Evolutionary conservation across 2,329 filamentous ascomycete genomes (phyloP).

Genomic region (Fusarium sp.): DNA sequence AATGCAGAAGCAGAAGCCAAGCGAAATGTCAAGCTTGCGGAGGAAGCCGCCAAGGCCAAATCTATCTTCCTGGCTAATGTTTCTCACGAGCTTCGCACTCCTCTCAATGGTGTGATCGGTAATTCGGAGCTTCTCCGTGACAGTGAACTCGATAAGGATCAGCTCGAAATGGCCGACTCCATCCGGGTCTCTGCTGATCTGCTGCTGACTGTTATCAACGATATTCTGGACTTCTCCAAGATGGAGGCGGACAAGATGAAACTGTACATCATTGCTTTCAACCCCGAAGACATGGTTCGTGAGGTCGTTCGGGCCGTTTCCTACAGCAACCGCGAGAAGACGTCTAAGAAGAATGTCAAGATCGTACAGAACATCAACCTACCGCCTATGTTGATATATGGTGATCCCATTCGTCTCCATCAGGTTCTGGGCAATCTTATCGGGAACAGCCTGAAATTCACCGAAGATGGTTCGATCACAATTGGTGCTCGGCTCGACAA

Average conservation of each 20-base stretch:
- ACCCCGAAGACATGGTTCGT: slow-evolving; percentile 76
- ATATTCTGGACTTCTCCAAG: slow-evolving; percentile 96
- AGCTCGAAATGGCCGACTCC: slow-evolving; percentile 88
- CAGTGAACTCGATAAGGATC: slow-evolving; percentile 80
- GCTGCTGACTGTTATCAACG: slow-evolving; percentile 92
- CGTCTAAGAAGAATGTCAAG: slow-evolving; percentile 72
- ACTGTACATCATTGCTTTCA: slow-evolving; percentile 79
- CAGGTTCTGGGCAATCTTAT: slow-evolving; percentile 86
- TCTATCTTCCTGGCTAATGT: slow-evolving; percentile 86
- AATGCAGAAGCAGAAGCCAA: slow-evolving; percentile 82
- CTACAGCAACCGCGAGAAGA: slow-evolving; percentile 76
- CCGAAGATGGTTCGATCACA: slow-evolving; percentile 86
- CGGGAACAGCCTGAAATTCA: slow-evolving; percentile 95
- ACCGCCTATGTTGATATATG: slow-evolving; percentile 80
- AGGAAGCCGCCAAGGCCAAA: slow-evolving; percentile 87
- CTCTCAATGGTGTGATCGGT: slow-evolving; percentile 89
- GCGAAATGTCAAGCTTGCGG: slow-evolving; percentile 84
- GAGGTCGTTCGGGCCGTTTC: slow-evolving; percentile 77
- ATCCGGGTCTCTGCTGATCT: slow-evolving; percentile 90
- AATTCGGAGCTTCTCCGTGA: slow-evolving; percentile 88
- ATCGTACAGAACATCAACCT: slow-evolving; percentile 80
- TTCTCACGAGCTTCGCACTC: slow-evolving; percentile 85
- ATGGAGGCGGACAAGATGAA: slow-evolving; percentile 92
- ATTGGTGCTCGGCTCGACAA: slow-evolving; percentile 81
- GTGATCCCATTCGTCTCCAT: slow-evolving; percentile 76